phyloP scores from a whole-genome alignment of 768 basidiomycete genomes.

The Phaeolepiota aurea region DNA sequence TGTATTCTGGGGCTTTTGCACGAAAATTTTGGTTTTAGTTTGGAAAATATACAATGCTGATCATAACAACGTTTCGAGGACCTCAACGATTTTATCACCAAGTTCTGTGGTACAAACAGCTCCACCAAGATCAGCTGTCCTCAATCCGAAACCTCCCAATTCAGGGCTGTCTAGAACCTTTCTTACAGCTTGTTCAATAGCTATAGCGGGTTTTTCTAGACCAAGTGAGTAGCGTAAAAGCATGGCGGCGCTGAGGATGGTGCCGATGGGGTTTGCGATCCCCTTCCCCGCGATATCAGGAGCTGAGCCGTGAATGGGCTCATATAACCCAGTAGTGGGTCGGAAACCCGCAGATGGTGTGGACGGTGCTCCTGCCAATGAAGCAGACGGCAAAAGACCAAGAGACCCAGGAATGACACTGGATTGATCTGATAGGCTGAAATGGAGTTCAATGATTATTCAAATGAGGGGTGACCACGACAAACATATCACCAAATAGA shows the following conservation, averaged over 20 bases:
- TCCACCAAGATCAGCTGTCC: slow-evolving; percentile 88
- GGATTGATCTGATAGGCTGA: slow-evolving; percentile 89
- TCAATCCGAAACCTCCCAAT: slow-evolving; percentile 65
- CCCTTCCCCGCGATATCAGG: slow-evolving; percentile 93
- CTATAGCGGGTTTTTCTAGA: slow-evolving; percentile 72
- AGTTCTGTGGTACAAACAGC: slow-evolving; percentile 65
- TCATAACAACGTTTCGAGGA: slow-evolving; percentile 51
- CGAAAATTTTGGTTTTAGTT: not conserved
- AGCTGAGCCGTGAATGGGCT: slow-evolving; percentile 94
- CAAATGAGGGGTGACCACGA: slow-evolving; percentile 10
- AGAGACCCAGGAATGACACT: slow-evolving; percentile 98
- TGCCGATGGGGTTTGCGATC: slow-evolving; percentile 92
- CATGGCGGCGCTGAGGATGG: slow-evolving; percentile 91
- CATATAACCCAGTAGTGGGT: slow-evolving; percentile 84
- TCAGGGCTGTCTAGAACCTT: slow-evolving; percentile 72
- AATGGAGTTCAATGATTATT: not conserved
- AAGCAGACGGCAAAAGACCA: slow-evolving; percentile 93
- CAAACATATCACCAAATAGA: slow-evolving; percentile 95
- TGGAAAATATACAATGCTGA: not conserved
- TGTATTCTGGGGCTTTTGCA: slow-evolving; percentile 1
- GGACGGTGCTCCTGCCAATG: slow-evolving; percentile 82
- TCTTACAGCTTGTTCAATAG: slow-evolving; percentile 86
- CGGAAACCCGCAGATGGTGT: slow-evolving; percentile 57
- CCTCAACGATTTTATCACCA: slow-evolving; percentile 77
- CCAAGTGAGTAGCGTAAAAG: slow-evolving; percentile 93